phyloP scores from a whole-genome alignment of 768 basidiomycete genomes.

The Lactifluus subvellereus region DNA sequence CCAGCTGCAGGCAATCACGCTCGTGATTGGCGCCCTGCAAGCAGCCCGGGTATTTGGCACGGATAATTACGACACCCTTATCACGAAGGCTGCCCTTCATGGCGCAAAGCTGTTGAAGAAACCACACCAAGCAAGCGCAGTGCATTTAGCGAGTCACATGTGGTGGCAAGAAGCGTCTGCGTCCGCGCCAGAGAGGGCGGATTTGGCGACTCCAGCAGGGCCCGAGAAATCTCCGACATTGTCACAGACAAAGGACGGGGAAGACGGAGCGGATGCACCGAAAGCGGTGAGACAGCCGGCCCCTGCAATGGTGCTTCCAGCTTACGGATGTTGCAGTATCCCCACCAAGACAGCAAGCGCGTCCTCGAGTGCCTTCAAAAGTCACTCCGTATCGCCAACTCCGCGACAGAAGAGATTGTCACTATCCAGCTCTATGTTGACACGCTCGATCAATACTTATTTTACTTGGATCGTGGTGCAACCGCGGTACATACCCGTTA shows the following conservation, averaged over 20 bases:
- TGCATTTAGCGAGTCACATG: constrained; percentile 90
- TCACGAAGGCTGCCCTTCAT: constrained; percentile 98
- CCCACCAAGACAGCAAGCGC: constrained; percentile 92
- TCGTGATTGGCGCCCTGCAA: constrained; percentile 88
- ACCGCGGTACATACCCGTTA: constrained; percentile 63
- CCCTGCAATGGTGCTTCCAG: background rate
- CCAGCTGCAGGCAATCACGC: constrained; percentile 94
- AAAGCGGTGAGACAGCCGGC: constrained; percentile 29
- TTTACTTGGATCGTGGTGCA: constrained; percentile 91
- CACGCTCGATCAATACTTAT: constrained; percentile 92
- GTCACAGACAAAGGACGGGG: constrained; percentile 37
- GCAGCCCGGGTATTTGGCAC: constrained; percentile 85
- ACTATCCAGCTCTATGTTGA: constrained; percentile 95
- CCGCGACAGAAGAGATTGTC: constrained; percentile 93
- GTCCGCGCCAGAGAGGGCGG: constrained; percentile 39
- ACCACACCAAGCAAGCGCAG: constrained; percentile 94
- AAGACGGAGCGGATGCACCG: constrained; percentile 34
- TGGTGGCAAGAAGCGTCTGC: constrained; percentile 86
- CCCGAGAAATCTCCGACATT: constrained; percentile 32
- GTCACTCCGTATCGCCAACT: constrained; percentile 91
- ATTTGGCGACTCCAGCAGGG: constrained; percentile 33
- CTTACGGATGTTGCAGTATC: constrained; percentile 44
- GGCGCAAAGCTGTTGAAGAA: constrained; percentile 96
- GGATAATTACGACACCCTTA: constrained; percentile 96
- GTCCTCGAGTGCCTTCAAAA: constrained; percentile 98